Percentiles rank a stretch among this genome's conserved stretches.
phyloP scores from a whole-genome alignment of 345 rosid genomes.

The Eucalyptus tenuipes region DNA sequence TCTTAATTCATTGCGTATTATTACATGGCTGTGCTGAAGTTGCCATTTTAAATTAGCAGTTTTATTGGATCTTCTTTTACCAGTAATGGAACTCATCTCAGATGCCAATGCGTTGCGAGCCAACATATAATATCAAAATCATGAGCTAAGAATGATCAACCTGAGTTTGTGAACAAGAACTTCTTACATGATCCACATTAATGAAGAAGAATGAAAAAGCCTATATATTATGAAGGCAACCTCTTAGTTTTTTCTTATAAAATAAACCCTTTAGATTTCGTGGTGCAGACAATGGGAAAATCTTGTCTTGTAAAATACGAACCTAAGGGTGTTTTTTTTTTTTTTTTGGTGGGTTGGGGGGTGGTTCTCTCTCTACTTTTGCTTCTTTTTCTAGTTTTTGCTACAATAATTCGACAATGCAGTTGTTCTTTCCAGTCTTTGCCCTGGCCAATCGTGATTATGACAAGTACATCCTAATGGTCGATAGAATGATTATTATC shows the following conservation, averaged over 20 bases:
- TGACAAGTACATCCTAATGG: neutral
- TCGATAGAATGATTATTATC: neutral
- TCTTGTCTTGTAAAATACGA: neutral
- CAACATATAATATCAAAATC: neutral
- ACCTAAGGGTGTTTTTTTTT: neutral
- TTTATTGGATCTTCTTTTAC: neutral
- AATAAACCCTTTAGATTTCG: neutral
- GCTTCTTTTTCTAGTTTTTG: neutral
- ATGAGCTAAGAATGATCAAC: neutral
- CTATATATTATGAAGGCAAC: neutral
- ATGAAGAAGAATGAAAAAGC: neutral
- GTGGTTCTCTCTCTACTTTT: neutral
- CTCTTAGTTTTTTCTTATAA: neutral
- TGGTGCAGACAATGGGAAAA: neutral
- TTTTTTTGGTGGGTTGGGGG: neutral
- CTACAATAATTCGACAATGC: neutral
- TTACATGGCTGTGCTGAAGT: neutral
- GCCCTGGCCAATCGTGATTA: neutral
- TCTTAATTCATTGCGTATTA: neutral
- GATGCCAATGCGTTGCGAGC: neutral
- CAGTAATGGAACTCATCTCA: neutral
- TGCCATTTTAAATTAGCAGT: neutral
- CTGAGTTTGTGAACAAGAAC: neutral
- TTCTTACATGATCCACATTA: neutral
- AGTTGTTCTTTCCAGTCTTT: neutral